phyloP scores from a whole-genome alignment of 805 yeast species.

The Kregervanrija fluxuum region DNA sequence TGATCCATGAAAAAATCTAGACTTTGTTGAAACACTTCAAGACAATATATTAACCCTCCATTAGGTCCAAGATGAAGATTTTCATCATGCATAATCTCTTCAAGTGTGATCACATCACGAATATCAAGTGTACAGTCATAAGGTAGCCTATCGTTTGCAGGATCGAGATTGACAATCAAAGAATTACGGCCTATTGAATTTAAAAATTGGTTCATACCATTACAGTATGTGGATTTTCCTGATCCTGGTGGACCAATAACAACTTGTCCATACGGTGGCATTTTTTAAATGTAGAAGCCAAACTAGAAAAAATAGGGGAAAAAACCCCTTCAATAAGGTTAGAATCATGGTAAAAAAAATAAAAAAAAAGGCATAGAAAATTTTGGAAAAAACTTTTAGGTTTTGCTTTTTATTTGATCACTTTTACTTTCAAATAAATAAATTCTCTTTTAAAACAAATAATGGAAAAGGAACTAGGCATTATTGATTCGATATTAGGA shows the following conservation, averaged over 20 bases:
- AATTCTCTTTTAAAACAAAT: background rate
- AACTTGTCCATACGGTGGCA: conserved; percentile 75
- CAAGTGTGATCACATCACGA: conserved; percentile 47
- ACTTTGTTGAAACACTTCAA: conserved; percentile 57
- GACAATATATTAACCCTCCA: conserved; percentile 86
- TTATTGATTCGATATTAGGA: conserved; percentile 20
- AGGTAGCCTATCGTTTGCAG: conserved; percentile 54
- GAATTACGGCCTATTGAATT: conserved; percentile 90
- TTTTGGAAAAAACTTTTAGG: background rate
- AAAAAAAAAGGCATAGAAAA: background rate
- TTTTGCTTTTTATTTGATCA: background rate
- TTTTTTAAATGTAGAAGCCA: background rate
- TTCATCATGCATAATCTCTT: conserved; percentile 52
- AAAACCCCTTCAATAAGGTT: background rate
- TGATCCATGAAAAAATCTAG: conserved; percentile 52
- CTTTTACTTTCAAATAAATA: background rate
- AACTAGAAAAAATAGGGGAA: no score
- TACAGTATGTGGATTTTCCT: conserved; percentile 92
- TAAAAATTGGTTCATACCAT: conserved; percentile 87
- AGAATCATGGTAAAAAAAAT: background rate
- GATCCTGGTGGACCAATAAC: conserved; percentile 98
- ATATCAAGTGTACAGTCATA: conserved; percentile 52
- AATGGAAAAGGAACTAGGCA: conserved; percentile 20
- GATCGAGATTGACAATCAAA: conserved; percentile 83
- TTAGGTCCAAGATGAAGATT: conserved; percentile 49